These are phyloP conservation scores for Metschnikowia hibisci DNA, from an alignment of 805 yeast species.

Conservation along the genomic window DNA sequence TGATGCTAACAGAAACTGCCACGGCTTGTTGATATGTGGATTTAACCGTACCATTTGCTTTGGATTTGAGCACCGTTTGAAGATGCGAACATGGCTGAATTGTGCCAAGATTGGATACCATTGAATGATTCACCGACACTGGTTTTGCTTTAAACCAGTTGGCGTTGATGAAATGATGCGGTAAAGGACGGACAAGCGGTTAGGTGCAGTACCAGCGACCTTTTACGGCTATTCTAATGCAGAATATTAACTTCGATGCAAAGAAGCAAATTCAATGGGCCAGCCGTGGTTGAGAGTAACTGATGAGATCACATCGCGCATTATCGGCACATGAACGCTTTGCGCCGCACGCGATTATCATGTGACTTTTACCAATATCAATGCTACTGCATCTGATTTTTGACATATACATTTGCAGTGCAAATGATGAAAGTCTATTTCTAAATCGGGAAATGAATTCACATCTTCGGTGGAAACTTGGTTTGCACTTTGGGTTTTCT, in stretches of 20 bases:
- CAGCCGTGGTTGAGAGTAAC: conserved; percentile 1
- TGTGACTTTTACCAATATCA: background rate
- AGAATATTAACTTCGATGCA: too few relatives aligned
- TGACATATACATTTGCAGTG: too few relatives aligned
- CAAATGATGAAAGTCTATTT: too few relatives aligned
- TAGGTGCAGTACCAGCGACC: too few relatives aligned
- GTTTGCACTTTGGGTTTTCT: too few relatives aligned
- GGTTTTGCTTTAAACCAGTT: too few relatives aligned
- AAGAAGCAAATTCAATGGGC: background rate
- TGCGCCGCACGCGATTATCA: conserved; percentile 4
- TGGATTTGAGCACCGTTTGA: conserved; percentile 43
- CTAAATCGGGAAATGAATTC: too few relatives aligned
- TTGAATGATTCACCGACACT: background rate
- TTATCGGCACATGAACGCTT: conserved; percentile 1
- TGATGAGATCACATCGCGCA: conserved; percentile 6
- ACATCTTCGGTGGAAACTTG: too few relatives aligned
- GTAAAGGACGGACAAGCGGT: too few relatives aligned
- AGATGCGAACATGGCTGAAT: conserved; percentile 51
- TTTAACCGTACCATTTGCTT: conserved; percentile 47
- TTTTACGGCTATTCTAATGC: too few relatives aligned
- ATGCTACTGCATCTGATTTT: too few relatives aligned
- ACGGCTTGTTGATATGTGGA: conserved; percentile 51
- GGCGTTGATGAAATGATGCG: too few relatives aligned
- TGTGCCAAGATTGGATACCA: conserved; percentile 18
- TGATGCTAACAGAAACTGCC: conserved; percentile 38